Evolutionary conservation across 441 rosid species (phyloP), one percentile per base, ranked within the genome.

Genomic region (Gossypium gossypioides): DNA sequence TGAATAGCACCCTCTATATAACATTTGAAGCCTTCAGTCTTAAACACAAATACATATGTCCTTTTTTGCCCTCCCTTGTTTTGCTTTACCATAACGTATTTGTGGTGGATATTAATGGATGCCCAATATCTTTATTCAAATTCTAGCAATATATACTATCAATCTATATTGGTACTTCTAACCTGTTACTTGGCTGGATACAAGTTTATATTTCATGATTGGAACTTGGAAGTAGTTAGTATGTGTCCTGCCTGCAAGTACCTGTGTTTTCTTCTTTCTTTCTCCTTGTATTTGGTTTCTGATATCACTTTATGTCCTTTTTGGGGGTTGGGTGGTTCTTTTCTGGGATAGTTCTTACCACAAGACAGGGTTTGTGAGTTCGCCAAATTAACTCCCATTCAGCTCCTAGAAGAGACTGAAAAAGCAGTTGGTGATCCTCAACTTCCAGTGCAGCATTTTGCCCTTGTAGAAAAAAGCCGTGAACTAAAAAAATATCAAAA

Each of bases 311-410:
- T 19, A 40, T 63, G 32, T 12, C 37, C 16, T 37, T 21, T 52
- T 69, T 55, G 56, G 52, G 27, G 42, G 25, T 46, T 24, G 52
- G 57, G 70, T 13, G 5, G 40, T 4, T 15, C 24, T 40, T 44
- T 64, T 48, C 57, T 66, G 60, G 57, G 24, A 50, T 81, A 88
- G 84, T 95, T 95, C 80, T 77, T 95, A 62, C 99, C 99, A 0
- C 99, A 95, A 83, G 99, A 95, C 74, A 80, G 97, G 79, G 98
- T 92, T 29, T 91, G 97, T 67, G 98, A 95, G 78, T 95, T 95
- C 77, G 99, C 97, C 25, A 95, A 89, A 86, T 64, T 95, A 71
- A 85, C 92, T 29, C 98, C 99, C 50, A 92, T 95, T 72, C 97
- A 95, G 79, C 97, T 95, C 67, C 74, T 95, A 68, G 96, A 95